A percentile compares a stretch with the other conserved stretches of the same genome.
Evolutionary conservation across 805 yeast genomes (phyloP).

Genomic region (Brettanomyces anomalus): DNA sequence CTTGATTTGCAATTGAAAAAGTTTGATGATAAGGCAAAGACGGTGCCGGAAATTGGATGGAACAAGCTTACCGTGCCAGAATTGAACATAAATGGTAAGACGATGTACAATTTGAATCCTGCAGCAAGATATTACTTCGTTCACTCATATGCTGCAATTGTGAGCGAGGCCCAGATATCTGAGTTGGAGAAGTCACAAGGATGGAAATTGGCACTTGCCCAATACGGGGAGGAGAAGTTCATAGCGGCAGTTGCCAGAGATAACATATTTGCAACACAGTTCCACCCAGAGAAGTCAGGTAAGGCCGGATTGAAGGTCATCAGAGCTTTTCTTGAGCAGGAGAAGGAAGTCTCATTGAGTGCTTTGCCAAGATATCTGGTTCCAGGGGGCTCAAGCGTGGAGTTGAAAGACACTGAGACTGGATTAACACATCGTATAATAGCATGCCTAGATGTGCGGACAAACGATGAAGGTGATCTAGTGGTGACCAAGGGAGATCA

Average conservation of each 20-base stretch:
- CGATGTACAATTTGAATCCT: constrained; percentile 58
- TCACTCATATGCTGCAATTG: constrained; percentile 81
- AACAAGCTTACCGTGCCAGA: constrained; percentile 31
- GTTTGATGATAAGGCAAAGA: constrained; percentile 55
- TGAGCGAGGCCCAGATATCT: constrained; percentile 30
- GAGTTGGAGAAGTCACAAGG: constrained; percentile 21
- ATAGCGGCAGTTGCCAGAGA: constrained; percentile 73
- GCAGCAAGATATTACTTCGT: constrained; percentile 81
- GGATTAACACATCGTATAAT: constrained; percentile 88
- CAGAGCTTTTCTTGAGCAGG: constrained; percentile 54
- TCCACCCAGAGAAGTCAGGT: constrained; percentile 99
- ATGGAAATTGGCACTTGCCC: constrained; percentile 69
- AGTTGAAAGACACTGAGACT: constrained; percentile 17
- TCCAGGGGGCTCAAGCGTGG: background rate
- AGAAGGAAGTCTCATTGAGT: constrained; percentile 15
- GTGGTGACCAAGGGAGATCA: constrained; percentile 99
- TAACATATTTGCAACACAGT: constrained; percentile 90
- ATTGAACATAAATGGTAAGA: constrained; percentile 9
- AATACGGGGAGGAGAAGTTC: constrained; percentile 71
- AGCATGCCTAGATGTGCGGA: constrained; percentile 95
- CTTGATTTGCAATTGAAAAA: constrained; percentile 45
- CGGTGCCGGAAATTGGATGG: constrained; percentile 99
- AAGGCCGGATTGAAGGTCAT: constrained; percentile 76
- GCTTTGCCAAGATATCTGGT: background rate
- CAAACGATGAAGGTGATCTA: constrained; percentile 89